Conservation (phyloP, 1,284 basidiomycete species). For the Sphagnurus paluster region DNA sequence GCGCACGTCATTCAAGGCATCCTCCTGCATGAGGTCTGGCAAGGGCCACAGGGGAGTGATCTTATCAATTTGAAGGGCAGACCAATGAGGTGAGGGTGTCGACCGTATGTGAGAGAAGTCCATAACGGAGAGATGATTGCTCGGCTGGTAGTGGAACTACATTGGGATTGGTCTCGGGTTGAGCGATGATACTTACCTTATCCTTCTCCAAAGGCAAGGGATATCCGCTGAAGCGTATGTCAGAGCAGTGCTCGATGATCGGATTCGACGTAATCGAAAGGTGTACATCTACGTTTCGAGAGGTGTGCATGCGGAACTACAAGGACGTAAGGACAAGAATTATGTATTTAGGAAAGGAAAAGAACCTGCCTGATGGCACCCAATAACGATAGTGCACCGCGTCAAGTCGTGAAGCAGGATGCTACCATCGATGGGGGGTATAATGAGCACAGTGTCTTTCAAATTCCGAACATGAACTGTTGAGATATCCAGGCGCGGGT, state of each 20-base stretch:
- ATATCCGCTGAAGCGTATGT: conserved; percentile 61
- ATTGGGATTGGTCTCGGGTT: conserved; percentile 1
- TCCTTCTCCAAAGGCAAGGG: conserved; percentile 34
- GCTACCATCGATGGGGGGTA: conserved; percentile 67
- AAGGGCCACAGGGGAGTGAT: conserved; percentile 14
- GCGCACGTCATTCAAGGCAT: conserved; percentile 4
- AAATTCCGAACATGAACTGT: conserved; percentile 66
- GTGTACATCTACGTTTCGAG: conserved; percentile 57
- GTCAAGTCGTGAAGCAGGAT: conserved; percentile 64
- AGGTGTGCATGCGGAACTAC: conserved; percentile 82
- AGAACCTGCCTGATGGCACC: conserved; percentile 80
- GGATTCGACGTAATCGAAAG: conserved; percentile 68
- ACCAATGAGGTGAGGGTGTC: conserved; percentile 78
- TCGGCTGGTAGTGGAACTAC: conserved; percentile 15
- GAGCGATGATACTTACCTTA: conserved; percentile 14
- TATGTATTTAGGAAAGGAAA: conserved; percentile 11
- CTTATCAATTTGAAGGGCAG: conserved; percentile 24
- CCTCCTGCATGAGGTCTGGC: conserved; percentile 4
- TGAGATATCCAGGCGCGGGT: conserved; percentile 36
- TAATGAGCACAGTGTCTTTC: conserved; percentile 56
- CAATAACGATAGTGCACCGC: conserved; percentile 62
- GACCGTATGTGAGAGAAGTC: conserved; percentile 81
- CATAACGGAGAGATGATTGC: conserved; percentile 51
- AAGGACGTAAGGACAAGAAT: conserved; percentile 2
- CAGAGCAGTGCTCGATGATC: conserved; percentile 70